A percentile compares a stretch with the other conserved stretches of the same genome.
These are phyloP conservation scores for Dactylellina leptospora DNA, from an alignment of 2,329 filamentous ascomycete genomes.

Conservation along the genomic window DNA sequence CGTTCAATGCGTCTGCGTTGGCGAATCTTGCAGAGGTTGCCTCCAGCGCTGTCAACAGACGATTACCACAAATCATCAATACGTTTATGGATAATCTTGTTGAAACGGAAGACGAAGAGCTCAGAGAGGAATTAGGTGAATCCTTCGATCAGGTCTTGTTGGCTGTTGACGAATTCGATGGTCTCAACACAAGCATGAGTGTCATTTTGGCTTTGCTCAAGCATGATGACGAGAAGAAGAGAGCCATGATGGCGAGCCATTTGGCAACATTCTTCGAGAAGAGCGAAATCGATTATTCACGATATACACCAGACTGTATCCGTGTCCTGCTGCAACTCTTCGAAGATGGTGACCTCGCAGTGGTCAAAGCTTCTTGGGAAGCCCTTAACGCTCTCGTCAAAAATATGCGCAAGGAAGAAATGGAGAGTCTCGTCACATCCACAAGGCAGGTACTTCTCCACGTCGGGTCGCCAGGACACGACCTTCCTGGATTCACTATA, in stretches of 20 bases:
- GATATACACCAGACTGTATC: constrained; percentile 95
- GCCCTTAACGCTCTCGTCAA: constrained; percentile 88
- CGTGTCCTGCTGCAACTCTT: constrained; percentile 90
- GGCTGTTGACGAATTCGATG: constrained; percentile 95
- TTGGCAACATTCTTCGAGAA: constrained; percentile 85
- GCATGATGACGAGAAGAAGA: constrained; percentile 87
- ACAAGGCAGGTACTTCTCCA: constrained; percentile 86
- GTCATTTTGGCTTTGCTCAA: constrained; percentile 87
- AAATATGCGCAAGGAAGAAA: constrained; percentile 92
- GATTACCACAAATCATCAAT: constrained; percentile 88
- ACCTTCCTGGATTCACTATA: constrained; percentile 84
- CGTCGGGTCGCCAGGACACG: constrained; percentile 84
- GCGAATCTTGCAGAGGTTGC: constrained; percentile 93
- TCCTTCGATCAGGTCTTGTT: constrained; percentile 90
- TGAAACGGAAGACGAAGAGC: constrained; percentile 75
- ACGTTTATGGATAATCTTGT: constrained; percentile 93
- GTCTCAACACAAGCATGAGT: constrained; percentile 94
- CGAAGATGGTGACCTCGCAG: constrained; percentile 81
- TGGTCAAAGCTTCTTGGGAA: constrained; percentile 88
- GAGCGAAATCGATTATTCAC: constrained; percentile 85
- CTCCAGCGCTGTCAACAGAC: constrained; percentile 86
- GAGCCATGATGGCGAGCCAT: constrained; percentile 79
- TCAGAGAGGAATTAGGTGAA: constrained; percentile 75
- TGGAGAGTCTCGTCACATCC: constrained; percentile 89
- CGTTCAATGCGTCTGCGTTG: constrained; percentile 92